Base-by-base conservation (phyloP, 148 eudicot genomes). In the Rhododendron mucronatum region DNA sequence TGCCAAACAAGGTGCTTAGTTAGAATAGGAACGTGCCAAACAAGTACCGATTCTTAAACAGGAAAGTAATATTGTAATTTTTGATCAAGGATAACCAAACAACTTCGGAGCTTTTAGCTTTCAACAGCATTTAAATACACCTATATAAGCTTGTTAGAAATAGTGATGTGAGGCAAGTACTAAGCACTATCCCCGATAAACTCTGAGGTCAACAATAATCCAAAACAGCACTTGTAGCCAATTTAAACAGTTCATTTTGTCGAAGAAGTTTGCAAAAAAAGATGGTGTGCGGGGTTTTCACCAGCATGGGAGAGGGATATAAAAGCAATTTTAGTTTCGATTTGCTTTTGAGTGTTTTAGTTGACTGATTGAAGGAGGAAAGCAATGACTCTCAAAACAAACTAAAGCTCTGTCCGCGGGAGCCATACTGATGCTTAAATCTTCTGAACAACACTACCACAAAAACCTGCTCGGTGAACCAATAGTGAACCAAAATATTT, bases 401-500 rank as follows among this genome's bases (percentile, higher is more conserved):
- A 80, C 57, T 35, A 80, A 80, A 28, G 23, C 20, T 57, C 33
- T 30, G 47, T 59, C 26, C 4, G 9, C 50, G 4, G 44, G 12
- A 33, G 39, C 44, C 48, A 81, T 51, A 26, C 41, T 30, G 9
- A 78, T 78, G 63, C n/a, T 57, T 23, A 37, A 57, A 82, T 59
- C 51, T 57, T 61, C 48, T 82, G 30, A 23, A 82, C 16, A 82
- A 44, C 61, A 61, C 73, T 59, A 20, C 47, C 45, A 37, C 39
- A 81, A 80, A 80, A 30, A 80, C 53, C 55, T n/a, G 65, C 23
- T 50, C 41, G 7, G 9, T 39, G 69, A 65, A 41, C 45, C 28
- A 82, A 82, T 21, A 85, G 45, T 44, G 69, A 77, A 44, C 82
- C 44, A 85, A 7, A 85, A 45, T 39, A 41, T 3, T 18, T 77